Conservation (phyloP, 768 basidiomycete genomes). For the Lactifluus pinguis region DNA sequence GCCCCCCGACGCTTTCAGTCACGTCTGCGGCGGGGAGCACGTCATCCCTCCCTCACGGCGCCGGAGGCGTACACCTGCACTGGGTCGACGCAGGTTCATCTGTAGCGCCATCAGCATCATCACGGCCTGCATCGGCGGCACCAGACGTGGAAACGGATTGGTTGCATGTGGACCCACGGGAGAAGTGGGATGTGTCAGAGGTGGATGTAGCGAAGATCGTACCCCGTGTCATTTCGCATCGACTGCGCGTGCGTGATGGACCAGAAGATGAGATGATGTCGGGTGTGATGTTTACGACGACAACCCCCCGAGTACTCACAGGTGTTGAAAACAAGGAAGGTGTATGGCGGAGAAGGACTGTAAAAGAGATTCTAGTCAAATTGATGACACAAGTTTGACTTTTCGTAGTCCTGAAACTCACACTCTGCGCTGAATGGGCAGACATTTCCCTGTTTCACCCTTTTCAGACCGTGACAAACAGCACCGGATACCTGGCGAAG, state of each 20-base stretch:
- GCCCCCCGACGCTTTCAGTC: conserved; percentile 16
- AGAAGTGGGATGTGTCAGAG: conserved; percentile 53
- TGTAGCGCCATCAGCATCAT: background rate
- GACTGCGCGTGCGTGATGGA: conserved; percentile 58
- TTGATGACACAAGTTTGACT: conserved; percentile 43
- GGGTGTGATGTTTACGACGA: conserved; percentile 52
- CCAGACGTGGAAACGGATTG: conserved; percentile 1
- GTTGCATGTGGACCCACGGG: conserved; percentile 21
- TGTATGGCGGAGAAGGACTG: conserved; percentile 39
- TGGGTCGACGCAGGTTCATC: background rate
- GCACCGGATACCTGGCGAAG: too few species aligned
- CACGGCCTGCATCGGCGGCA: background rate
- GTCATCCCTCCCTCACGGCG: background rate
- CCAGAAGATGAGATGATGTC: conserved; percentile 63
- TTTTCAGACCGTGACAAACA: too few species aligned
- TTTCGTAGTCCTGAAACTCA: background rate
- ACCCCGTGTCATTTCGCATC: conserved; percentile 66
- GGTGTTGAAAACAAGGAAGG: conserved; percentile 15
- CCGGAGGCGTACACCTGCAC: background rate
- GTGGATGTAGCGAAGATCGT: conserved; percentile 68
- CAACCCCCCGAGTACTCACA: conserved; percentile 15
- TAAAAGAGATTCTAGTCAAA: conserved; percentile 58
- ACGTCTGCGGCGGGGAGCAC: conserved; percentile 4
- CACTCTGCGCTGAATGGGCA: too few species aligned
- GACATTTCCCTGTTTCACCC: too few species aligned